Conservation (phyloP, 129 eudicot species). For the Flaveria trinervia region DNA sequence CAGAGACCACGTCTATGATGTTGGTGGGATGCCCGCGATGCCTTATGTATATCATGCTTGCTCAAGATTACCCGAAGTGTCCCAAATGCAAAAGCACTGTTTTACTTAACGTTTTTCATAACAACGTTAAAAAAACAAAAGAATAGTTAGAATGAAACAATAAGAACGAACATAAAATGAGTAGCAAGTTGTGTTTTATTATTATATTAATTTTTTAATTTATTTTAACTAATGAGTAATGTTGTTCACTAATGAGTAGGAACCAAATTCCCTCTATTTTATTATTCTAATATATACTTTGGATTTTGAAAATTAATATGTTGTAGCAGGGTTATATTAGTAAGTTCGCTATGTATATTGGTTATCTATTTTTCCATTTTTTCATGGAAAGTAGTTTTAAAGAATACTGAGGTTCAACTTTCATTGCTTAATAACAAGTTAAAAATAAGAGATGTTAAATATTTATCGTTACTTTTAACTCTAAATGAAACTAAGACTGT, state of each 20-base stretch:
- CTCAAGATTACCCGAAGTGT: slow-evolving; percentile 64
- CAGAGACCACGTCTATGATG: slow-evolving; percentile 76
- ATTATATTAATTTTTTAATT: neutral
- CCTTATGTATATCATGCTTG: slow-evolving; percentile 87
- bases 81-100: slow-evolving; percentile 91
- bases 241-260: slow-evolving; percentile 15
- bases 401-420: neutral
- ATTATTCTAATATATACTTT: neutral
- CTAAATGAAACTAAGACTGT: neutral
- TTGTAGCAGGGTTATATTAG: neutral
- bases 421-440: neutral
- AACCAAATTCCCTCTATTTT: slow-evolving; percentile 21
- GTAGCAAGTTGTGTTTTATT: slow-evolving; percentile 27
- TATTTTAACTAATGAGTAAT: slow-evolving; percentile 10
- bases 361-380: neutral
- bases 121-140: slow-evolving; percentile 41
- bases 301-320: neutral
- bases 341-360: neutral
- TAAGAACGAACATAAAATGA: neutral
- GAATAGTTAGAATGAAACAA: slow-evolving; percentile 6
- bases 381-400: neutral
- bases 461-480: slow-evolving; percentile 3
- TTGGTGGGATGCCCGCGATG: slow-evolving; percentile 89
- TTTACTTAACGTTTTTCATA: slow-evolving; percentile 61
- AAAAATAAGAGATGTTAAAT: neutral